Conservation (phyloP, 768 basidiomycete species). For the Boletus reticuloceps region DNA sequence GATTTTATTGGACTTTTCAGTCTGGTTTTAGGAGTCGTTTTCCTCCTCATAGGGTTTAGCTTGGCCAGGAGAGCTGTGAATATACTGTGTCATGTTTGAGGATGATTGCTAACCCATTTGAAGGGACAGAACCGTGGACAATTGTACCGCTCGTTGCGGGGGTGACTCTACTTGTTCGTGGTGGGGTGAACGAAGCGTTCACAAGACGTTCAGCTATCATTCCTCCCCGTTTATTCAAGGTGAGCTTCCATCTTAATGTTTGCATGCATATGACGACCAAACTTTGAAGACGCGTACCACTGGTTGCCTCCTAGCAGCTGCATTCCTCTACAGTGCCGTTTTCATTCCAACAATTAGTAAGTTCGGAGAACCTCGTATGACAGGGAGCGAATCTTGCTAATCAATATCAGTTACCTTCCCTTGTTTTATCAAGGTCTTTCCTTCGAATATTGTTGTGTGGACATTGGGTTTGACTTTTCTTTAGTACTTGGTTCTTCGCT, state of each 20-base stretch:
- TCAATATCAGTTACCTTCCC: conserved; percentile 52
- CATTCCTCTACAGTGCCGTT: conserved; percentile 59
- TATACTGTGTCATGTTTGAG: conserved; percentile 2
- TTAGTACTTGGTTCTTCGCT: conserved; percentile 66
- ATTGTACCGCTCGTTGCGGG: conserved; percentile 60
- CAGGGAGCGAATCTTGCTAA: background rate
- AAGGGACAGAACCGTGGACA: conserved; percentile 56
- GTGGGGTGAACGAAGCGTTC: conserved; percentile 53
- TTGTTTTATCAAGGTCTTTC: conserved; percentile 59
- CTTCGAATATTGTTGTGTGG: background rate
- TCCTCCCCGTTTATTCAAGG: conserved; percentile 73
- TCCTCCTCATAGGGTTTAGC: conserved; percentile 69
- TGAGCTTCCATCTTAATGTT: conserved; percentile 19
- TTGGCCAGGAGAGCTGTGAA: conserved; percentile 63
- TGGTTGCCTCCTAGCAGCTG: conserved; percentile 50
- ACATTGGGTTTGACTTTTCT: background rate
- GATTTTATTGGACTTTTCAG: conserved; percentile 63
- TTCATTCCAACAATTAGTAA: conserved; percentile 49
- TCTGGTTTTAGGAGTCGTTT: conserved; percentile 54
- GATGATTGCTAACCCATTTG: background rate
- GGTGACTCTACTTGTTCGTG: conserved; percentile 44
- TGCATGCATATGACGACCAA: background rate
- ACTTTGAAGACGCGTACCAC: conserved; percentile 62
- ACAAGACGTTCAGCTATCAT: conserved; percentile 69
- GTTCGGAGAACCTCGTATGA: background rate